Evolutionary conservation across 192 early-diverging fungal species (phyloP).

Genomic region (Gorgonomyces haynaldii): DNA sequence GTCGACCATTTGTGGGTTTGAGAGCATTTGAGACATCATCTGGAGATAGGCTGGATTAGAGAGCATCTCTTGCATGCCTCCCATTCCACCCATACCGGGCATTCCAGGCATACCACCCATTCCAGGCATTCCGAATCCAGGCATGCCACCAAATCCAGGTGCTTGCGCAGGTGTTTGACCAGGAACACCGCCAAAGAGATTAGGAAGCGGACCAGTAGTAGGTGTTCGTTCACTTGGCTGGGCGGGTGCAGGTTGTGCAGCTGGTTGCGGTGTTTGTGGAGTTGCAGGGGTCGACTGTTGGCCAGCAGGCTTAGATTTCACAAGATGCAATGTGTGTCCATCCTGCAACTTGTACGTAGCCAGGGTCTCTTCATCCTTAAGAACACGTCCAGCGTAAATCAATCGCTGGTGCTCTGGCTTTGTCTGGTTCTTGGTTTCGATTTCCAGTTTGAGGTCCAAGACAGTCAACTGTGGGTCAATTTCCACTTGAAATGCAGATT

Average conservation of each 20-base stretch:
- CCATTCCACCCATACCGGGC: conserved; percentile 42
- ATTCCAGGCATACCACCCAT: conserved; percentile 18
- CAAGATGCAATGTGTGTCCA: conserved; percentile 52
- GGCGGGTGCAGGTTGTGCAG: conserved; percentile 16
- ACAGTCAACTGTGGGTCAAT: conserved; percentile 54
- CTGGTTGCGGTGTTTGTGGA: conserved; percentile 1
- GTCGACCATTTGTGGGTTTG: conserved; percentile 79
- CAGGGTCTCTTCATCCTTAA: conserved; percentile 81
- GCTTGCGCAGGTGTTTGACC: conserved; percentile 8
- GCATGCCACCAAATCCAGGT: conserved; percentile 19
- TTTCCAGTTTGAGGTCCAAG: conserved; percentile 61
- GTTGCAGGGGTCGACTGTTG: conserved; percentile 8
- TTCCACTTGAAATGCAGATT: conserved; percentile 56
- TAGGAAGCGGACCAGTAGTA: conserved; percentile 15
- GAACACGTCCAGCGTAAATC: conserved; percentile 86
- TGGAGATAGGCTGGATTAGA: conserved; percentile 75
- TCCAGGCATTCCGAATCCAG: conserved; percentile 16
- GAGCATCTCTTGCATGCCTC: conserved; percentile 46
- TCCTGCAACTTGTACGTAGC: conserved; percentile 70
- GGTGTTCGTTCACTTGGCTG: conserved; percentile 10
- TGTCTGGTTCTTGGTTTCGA: conserved; percentile 41
- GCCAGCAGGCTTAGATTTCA: conserved; percentile 25
- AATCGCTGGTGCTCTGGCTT: conserved; percentile 66
- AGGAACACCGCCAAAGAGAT: conserved; percentile 17
- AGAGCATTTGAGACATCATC: conserved; percentile 67